Percentiles rank a stretch among this genome's conserved stretches.
Conservation (phyloP, 805 yeast genomes). For the Tetrapisispora namnaoensis region DNA sequence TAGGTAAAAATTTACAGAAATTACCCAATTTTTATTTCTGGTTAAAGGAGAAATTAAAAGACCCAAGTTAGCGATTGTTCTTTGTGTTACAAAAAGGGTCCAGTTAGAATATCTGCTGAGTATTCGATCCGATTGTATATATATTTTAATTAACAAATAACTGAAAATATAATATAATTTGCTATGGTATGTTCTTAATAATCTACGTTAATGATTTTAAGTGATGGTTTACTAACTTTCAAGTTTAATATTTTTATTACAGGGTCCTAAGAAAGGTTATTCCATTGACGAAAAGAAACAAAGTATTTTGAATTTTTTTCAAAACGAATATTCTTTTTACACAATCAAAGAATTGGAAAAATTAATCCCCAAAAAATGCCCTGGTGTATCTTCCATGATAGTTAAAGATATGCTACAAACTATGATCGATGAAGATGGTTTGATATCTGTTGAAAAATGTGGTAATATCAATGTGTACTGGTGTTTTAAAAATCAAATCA, state of each 20-base stretch:
- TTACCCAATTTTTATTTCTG: no score
- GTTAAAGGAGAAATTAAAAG: no score
- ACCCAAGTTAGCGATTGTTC: no score
- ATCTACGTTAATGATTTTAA: no score
- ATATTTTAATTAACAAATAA: no score
- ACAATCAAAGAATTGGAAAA: slow-evolving; percentile 44
- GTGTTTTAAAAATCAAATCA: slow-evolving; percentile 30
- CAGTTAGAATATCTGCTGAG: no score
- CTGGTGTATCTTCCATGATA: slow-evolving; percentile 44
- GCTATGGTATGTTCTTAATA: no score
- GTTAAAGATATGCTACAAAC: slow-evolving; percentile 41
- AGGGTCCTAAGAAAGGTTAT: slow-evolving; percentile 15
- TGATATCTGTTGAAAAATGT: slow-evolving; percentile 43
- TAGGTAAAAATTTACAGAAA: no score
- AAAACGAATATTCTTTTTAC: slow-evolving; percentile 33
- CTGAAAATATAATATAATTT: no score
- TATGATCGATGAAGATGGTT: slow-evolving; percentile 39
- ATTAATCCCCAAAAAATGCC: slow-evolving; percentile 33
- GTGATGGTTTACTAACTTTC: background rate
- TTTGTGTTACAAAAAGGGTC: no score
- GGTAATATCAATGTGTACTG: slow-evolving; percentile 45
- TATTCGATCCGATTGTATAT: no score
- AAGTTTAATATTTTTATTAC: no score
- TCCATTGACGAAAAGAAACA: slow-evolving; percentile 33
- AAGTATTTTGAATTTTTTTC: slow-evolving; percentile 33